Conservation (phyloP, 2,329 filamentous ascomycete genomes). For the Colletotrichum echinochloae region DNA sequence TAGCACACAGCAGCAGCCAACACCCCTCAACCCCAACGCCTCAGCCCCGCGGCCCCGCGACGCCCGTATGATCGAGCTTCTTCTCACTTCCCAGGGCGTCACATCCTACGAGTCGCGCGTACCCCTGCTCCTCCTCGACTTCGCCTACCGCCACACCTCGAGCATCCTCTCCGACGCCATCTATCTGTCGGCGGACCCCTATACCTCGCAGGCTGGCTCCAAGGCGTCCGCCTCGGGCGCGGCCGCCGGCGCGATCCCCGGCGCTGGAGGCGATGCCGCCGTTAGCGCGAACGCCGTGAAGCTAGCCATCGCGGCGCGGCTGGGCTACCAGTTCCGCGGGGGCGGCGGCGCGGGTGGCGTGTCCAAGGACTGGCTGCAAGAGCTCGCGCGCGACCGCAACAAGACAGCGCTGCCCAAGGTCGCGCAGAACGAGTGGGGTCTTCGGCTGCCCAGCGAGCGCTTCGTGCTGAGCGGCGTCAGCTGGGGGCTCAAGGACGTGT, state of each 20-base stretch:
- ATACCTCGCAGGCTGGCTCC: slow-evolving; percentile 68
- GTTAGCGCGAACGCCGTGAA: slow-evolving; percentile 76
- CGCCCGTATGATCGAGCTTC: slow-evolving; percentile 81
- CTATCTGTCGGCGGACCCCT: slow-evolving; percentile 76
- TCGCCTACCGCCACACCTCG: slow-evolving; percentile 85
- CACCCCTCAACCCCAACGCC: slow-evolving; percentile 47
- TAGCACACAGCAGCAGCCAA: slow-evolving; percentile 22
- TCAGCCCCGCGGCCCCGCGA: slow-evolving; percentile 76
- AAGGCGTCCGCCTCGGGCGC: slow-evolving; percentile 63
- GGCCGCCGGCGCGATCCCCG: slow-evolving; percentile 56
- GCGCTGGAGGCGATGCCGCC: slow-evolving; percentile 62
- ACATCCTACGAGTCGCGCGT: slow-evolving; percentile 85
- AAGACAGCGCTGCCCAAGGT: slow-evolving; percentile 73
- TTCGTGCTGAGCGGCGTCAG: slow-evolving; percentile 75
- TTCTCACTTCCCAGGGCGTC: slow-evolving; percentile 83
- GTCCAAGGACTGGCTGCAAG: slow-evolving; percentile 81
- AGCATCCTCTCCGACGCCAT: slow-evolving; percentile 78
- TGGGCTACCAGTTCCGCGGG: slow-evolving; percentile 76
- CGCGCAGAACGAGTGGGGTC: slow-evolving; percentile 74
- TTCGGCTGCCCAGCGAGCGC: slow-evolving; percentile 74
- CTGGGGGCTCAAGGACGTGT: slow-evolving; percentile 73
- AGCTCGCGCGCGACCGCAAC: slow-evolving; percentile 79
- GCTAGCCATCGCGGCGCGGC: slow-evolving; percentile 76
- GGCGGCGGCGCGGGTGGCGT: slow-evolving; percentile 65
- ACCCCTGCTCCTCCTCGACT: slow-evolving; percentile 85